Conservation (phyloP, 176 grass and related monocot species). For the Eragrostis curvula region DNA sequence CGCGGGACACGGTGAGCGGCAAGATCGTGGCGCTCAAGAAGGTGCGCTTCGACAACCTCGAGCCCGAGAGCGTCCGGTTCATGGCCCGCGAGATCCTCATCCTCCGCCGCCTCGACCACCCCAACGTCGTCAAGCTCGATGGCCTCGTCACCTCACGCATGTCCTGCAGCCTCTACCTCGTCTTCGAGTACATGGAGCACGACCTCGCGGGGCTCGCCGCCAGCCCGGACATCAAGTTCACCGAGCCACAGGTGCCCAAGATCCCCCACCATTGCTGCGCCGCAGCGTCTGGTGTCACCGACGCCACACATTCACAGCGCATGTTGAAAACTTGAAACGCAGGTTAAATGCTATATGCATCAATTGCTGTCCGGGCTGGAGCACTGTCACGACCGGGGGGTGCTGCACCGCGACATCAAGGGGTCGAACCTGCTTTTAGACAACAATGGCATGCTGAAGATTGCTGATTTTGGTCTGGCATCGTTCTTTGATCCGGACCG, state of each 20-base stretch:
- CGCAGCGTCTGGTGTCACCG: constrained; percentile 12
- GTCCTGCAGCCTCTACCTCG: constrained; percentile 88
- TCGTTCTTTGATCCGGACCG: constrained; percentile 65
- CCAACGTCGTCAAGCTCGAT: constrained; percentile 74
- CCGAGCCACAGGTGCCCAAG: constrained; percentile 72
- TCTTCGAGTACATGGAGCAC: constrained; percentile 89
- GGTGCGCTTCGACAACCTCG: constrained; percentile 85
- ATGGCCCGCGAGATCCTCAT: constrained; percentile 91
- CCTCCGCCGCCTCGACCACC: constrained; percentile 77
- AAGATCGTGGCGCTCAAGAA: constrained; percentile 90
- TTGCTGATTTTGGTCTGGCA: constrained; percentile 80
- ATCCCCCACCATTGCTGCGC: constrained; percentile 4
- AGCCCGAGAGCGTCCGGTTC: constrained; percentile 86
- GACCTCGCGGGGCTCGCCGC: constrained; percentile 77
- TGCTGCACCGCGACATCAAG: constrained; percentile 83
- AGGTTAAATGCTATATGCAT: constrained; percentile 90
- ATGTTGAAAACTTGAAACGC: constrained; percentile 46
- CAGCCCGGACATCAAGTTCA: constrained; percentile 80
- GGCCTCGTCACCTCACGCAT: constrained; percentile 80
- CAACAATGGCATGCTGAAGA: constrained; percentile 74
- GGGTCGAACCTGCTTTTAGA: constrained; percentile 80
- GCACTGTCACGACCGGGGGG: constrained; percentile 73
- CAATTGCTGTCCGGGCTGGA: constrained; percentile 75
- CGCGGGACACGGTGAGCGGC: constrained; percentile 63
- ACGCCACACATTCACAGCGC: not conserved